phyloP scores from a whole-genome alignment of 306 rosid genomes.

The Echinosophora koreensis region DNA sequence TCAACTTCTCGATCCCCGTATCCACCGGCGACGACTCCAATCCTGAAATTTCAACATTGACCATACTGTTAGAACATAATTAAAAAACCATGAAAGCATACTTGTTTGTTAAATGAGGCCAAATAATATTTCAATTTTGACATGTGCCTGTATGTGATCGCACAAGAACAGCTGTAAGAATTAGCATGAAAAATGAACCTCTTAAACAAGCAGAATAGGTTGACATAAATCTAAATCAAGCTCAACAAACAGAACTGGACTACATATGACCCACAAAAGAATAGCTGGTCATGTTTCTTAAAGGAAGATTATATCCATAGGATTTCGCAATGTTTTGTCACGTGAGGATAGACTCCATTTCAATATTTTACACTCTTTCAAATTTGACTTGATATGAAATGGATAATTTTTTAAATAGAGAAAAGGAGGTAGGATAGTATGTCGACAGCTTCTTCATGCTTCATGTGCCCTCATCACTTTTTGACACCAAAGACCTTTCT shows the following conservation, averaged over 20 bases:
- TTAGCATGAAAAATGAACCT: background rate
- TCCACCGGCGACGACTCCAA: constrained; percentile 73
- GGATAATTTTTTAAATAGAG: too few species aligned
- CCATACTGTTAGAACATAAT: constrained; percentile 9
- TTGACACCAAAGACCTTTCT: too few species aligned
- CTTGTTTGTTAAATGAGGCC: background rate
- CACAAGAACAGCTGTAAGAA: background rate
- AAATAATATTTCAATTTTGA: background rate
- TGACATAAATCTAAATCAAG: background rate
- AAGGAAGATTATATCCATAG: background rate
- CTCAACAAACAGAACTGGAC: background rate
- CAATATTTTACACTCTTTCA: too few species aligned
- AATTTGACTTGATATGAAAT: too few species aligned
- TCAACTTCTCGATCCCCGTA: constrained; percentile 69
- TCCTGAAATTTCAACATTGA: constrained; percentile 58
- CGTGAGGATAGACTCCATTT: too few species aligned
- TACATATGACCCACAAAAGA: background rate
- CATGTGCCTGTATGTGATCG: background rate
- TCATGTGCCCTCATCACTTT: too few species aligned
- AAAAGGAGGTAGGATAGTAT: too few species aligned
- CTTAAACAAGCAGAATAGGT: background rate
- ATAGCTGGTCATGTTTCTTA: background rate
- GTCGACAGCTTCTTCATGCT: too few species aligned
- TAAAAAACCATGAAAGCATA: background rate
- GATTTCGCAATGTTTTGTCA: background rate